Base-by-base conservation (phyloP, 305 asterid genomes). In the Fraxinus floribunda region DNA sequence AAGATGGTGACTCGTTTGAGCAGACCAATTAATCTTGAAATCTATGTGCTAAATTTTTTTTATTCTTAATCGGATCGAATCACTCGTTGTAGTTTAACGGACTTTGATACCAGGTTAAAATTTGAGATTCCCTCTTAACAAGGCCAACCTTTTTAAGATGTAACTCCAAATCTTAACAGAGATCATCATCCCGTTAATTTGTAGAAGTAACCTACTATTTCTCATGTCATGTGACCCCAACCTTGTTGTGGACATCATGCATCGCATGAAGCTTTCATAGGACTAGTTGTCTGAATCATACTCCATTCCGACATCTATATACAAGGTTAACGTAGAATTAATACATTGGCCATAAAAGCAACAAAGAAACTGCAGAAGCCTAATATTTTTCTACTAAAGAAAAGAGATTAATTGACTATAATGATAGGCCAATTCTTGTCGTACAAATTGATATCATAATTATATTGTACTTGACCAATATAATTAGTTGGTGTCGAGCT, bases 381-480 rank as follows among this genome's bases (percentile, higher is more conserved):
- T 22, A 64, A 9, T 64, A 49, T 6, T 49, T 49, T 46, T 49
- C 20, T 15, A 49, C 20, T 2, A 24, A 60, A 60, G 30, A 60
- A 60, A 64, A 24, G 32, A 22, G 7, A 64, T 30, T 68, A 68
- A 15, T 30, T 68, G 4, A 13, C 75, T 0, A 68, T 68, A 0
- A 68, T 68, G 22, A 5, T 26, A 30, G 75, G 75, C 39, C 75
- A 68, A 68, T 68, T 68, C 39, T 29, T 68, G 75, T 68, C 75
- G 16, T 68, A 29, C 75, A 68, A 68, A 68, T 68, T 68, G 8
- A 68, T 29, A 16, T 68, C 75, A 30, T 68, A 68, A 68, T 68
- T 68, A 29, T 68, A 68, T 4, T 26, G 75, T 62, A 85, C 32
- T 83, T 88, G 20, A 88, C 87, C 39, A 74, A 30, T 4, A 80